Evolutionary conservation across 106 monocot genomes (phyloP).

Genomic region (Chionographis japonica): DNA sequence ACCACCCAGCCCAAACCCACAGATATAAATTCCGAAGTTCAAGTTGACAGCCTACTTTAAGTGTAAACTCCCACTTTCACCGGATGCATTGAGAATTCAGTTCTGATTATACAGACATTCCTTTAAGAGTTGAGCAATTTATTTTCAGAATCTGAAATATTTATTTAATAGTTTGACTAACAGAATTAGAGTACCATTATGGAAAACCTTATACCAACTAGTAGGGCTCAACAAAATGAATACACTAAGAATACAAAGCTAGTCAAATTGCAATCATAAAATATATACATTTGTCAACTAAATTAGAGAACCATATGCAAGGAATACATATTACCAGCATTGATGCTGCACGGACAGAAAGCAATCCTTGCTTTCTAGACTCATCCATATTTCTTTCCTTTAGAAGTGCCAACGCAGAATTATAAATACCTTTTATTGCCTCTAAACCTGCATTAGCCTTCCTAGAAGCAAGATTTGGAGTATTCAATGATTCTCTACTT

Average conservation of each 20-base stretch:
- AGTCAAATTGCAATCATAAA: background rate
- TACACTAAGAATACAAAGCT: background rate
- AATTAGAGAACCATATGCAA: background rate
- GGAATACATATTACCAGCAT: slow-evolving; percentile 64
- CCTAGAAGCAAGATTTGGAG: slow-evolving; percentile 12
- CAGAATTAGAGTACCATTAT: background rate
- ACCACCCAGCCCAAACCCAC: too few relatives aligned
- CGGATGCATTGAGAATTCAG: too few relatives aligned
- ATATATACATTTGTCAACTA: background rate
- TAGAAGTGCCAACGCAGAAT: slow-evolving; percentile 34
- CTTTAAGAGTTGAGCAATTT: too few relatives aligned
- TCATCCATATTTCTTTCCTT: slow-evolving; percentile 31
- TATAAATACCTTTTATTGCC: slow-evolving; percentile 25
- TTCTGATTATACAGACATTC: too few relatives aligned
- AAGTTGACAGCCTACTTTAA: too few relatives aligned
- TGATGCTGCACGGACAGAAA: slow-evolving; percentile 75
- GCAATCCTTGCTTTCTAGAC: slow-evolving; percentile 39
- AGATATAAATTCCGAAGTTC: too few relatives aligned
- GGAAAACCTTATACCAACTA: background rate
- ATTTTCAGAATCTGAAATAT: too few relatives aligned
- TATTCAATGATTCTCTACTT: slow-evolving; percentile 5
- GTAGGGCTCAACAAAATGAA: background rate
- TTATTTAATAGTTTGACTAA: too few relatives aligned
- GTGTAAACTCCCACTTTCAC: too few relatives aligned
- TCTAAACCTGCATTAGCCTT: slow-evolving; percentile 24